Evolutionary conservation across 1,139 yeast species (phyloP), one percentile per base, ranked within the genome.

Genomic region (Protomyces lactucae-debilis): DNA sequence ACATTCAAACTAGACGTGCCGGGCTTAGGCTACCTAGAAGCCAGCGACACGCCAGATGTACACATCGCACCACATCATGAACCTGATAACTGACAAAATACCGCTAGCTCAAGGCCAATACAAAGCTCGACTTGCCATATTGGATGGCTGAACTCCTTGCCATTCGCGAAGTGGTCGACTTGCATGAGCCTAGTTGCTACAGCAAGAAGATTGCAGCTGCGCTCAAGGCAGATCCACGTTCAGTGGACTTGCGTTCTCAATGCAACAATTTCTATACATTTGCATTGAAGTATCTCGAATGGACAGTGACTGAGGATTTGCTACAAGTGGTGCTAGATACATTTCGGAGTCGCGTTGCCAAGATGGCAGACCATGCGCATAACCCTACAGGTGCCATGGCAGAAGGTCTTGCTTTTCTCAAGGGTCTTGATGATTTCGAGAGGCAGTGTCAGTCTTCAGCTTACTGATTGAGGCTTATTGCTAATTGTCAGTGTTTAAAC

Each of bases 141-240:
- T 93, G 99, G 99, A 76, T 93, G 56, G 95, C 97, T 0, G 86
- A 85, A 68, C 82, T 88, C 3, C 76, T 93, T 52, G 96, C 95
- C 0, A 63, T 70, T 28, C 67, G 70, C 70, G 69, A 78, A 80
- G 48, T 80, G 83, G 76, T 75, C 16, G 75, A 76, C 8, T 78
- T 66, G 10, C 68, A 61, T 14, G 70, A 69, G 4, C 70, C 72
- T 4, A 69, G 67, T 18, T 56, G 68, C 12, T 80, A 89, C 65
- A 79, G 83, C 35, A 72, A 77, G 10, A 83, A 83, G 69, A 91
- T 90, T 32, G 73, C 87, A 48, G 91, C 89, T 71, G 95, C 97
- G 48, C 84, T 92, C 57, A 88, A 88, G 72, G 82, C 97, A 0
- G 88, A 85, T 68, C 83, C 97, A 0, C 75, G 77, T 0, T 77